These are phyloP conservation scores for Nicotiana obtusifolia DNA, from an alignment of 257 asterid genomes.

Conservation along the genomic window DNA sequence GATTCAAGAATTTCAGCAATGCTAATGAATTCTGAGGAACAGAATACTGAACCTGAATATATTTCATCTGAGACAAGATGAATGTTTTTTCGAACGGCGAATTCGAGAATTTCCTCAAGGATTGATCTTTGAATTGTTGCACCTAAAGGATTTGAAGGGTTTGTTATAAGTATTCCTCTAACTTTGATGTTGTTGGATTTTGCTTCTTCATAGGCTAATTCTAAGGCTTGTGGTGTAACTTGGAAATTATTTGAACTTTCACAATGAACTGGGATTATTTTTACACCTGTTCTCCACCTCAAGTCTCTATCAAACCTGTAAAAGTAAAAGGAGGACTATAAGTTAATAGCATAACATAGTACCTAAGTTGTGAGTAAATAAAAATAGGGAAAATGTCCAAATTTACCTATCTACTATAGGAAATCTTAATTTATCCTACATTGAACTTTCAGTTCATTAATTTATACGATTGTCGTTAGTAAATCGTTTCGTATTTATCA, in stretches of 20 bases:
- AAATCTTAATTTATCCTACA: not conserved
- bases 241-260: constrained; percentile 41
- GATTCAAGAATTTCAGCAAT: constrained; percentile 34
- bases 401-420: not conserved
- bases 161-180: constrained; percentile 40
- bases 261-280: constrained; percentile 39
- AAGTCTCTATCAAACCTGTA: constrained; percentile 49
- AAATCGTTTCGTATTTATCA: not conserved
- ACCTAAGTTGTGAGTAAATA: not conserved
- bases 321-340: not conserved
- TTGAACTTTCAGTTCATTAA: not conserved
- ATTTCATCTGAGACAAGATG: constrained; percentile 49
- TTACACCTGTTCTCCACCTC: constrained; percentile 52
- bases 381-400: not conserved
- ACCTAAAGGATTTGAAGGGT: constrained; percentile 49
- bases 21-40: constrained; percentile 30
- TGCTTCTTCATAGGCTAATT: constrained; percentile 35
- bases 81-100: constrained; percentile 25
- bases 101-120: constrained; percentile 30
- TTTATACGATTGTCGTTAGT: fast-evolving
- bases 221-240: constrained; percentile 28
- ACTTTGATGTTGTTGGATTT: constrained; percentile 27
- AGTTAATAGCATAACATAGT: not conserved
- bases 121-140: constrained; percentile 29
- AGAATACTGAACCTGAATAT: constrained; percentile 43